Conservation (phyloP, 2,329 filamentous ascomycete species). For the Plenodomus lindquistii region DNA sequence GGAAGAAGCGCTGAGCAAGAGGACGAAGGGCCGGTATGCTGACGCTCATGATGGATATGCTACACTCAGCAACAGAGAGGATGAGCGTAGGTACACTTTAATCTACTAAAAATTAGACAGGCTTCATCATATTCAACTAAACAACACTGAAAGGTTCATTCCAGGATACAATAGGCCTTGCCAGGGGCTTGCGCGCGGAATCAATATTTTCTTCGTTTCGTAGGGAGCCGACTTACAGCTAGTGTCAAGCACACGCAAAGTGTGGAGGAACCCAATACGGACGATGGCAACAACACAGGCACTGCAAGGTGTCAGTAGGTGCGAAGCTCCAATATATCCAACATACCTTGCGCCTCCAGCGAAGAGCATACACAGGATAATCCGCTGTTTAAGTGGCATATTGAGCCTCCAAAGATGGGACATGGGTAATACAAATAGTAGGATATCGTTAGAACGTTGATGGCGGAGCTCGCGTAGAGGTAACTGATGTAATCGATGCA, state of each 20-base stretch:
- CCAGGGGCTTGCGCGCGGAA: neutral
- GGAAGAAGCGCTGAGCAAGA: conserved; percentile 22
- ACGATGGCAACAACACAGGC: conserved; percentile 30
- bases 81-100: conserved; percentile 24
- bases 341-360: conserved; percentile 30
- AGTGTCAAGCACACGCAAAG: conserved; percentile 21
- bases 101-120: conserved; percentile 12
- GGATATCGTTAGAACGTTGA: conserved; percentile 3
- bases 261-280: conserved; percentile 24
- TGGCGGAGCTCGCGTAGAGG: conserved; percentile 30
- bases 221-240: conserved; percentile 25
- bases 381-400: conserved; percentile 30
- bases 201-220: neutral
- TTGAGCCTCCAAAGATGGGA: conserved; percentile 32
- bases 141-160: no score
- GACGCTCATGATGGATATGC: conserved; percentile 33
- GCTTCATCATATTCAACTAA: neutral
- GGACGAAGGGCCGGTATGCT: conserved; percentile 34
- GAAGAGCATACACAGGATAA: conserved; percentile 33
- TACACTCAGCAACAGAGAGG: conserved; percentile 34
- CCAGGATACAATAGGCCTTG: neutral
- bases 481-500: conserved; percentile 30
- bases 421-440: conserved; percentile 27
- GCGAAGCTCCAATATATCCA: neutral
- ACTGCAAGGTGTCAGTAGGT: conserved; percentile 6